A percentile compares a stretch with the other conserved stretches of the same genome.
Evolutionary conservation across 2,329 filamentous ascomycete genomes (phyloP).

Genomic region (Stromatinia cepivora): DNA sequence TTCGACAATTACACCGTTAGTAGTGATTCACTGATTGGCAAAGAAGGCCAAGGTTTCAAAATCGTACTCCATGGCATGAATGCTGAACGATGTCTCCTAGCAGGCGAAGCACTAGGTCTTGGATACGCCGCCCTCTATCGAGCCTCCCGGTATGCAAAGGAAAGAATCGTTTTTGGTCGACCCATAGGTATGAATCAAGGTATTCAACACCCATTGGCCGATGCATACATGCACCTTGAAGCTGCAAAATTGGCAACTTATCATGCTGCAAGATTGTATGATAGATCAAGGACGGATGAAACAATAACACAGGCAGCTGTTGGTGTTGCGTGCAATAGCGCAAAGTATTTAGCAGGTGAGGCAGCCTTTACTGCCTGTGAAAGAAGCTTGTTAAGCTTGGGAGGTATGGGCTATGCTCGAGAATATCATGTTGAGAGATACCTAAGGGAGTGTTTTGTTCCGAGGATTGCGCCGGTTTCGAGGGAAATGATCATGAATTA

Average conservation of each 20-base stretch:
- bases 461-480: conserved; percentile 63
- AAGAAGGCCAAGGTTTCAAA: conserved; percentile 75
- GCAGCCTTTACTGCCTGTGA: conserved; percentile 64
- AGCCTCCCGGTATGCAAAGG: conserved; percentile 65
- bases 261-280: conserved; percentile 64
- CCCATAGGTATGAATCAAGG: conserved; percentile 67
- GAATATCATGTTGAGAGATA: conserved; percentile 67
- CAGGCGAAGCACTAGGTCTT: conserved; percentile 76
- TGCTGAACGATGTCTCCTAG: conserved; percentile 72
- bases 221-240: conserved; percentile 65
- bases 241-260: conserved; percentile 65
- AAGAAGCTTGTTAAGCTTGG: conserved; percentile 58
- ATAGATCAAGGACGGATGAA: conserved; percentile 52
- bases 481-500: conserved; percentile 77
- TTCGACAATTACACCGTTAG: conserved; percentile 76
- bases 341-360: conserved; percentile 69
- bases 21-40: conserved; percentile 63
- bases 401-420: conserved; percentile 65
- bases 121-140: conserved; percentile 69
- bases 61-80: conserved; percentile 81
- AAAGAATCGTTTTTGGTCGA: conserved; percentile 64
- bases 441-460: conserved; percentile 64
- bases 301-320: conserved; percentile 56
- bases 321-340: conserved; percentile 66
- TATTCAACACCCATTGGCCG: conserved; percentile 64